A percentile compares a stretch with the other conserved stretches of the same genome.
Evolutionary conservation across 345 rosid species (phyloP).

Genomic region (Eucalyptus albens): DNA sequence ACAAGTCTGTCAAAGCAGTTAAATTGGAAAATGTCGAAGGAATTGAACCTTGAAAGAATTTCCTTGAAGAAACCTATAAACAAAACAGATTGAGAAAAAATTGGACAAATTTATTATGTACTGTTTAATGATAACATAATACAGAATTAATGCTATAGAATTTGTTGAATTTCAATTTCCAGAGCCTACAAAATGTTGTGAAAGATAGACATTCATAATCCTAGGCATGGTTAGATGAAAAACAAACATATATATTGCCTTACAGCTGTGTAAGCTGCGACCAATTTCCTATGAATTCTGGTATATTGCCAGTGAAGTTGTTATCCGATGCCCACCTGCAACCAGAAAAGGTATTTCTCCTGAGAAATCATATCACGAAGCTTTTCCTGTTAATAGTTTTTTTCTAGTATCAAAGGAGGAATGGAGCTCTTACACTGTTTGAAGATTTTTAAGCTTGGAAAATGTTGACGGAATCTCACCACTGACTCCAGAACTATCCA

Average conservation of each 20-base stretch:
- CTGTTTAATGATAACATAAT: background rate
- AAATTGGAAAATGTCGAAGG: slow-evolving; percentile 27
- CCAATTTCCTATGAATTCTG: background rate
- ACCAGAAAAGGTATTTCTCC: background rate
- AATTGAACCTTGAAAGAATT: slow-evolving; percentile 33
- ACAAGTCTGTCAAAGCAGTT: slow-evolving; percentile 12
- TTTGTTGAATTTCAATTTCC: background rate
- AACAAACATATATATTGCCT: background rate
- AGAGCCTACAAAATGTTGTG: background rate
- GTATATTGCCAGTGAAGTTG: background rate
- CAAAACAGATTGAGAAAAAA: background rate
- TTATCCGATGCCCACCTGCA: background rate
- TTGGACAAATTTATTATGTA: background rate
- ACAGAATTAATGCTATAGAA: background rate
- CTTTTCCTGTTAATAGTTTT: background rate
- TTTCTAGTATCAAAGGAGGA: background rate
- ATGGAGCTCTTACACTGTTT: background rate
- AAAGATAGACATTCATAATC: background rate
- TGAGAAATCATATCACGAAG: background rate
- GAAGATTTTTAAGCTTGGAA: background rate
- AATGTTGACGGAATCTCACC: background rate
- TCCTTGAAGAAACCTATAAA: slow-evolving; percentile 7
- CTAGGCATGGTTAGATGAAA: background rate
- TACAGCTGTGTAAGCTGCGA: background rate
- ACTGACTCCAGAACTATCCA: background rate